These are phyloP conservation scores for Podila clonocystis DNA, from an alignment of 192 early-diverging fungal genomes.

Conservation along the genomic window DNA sequence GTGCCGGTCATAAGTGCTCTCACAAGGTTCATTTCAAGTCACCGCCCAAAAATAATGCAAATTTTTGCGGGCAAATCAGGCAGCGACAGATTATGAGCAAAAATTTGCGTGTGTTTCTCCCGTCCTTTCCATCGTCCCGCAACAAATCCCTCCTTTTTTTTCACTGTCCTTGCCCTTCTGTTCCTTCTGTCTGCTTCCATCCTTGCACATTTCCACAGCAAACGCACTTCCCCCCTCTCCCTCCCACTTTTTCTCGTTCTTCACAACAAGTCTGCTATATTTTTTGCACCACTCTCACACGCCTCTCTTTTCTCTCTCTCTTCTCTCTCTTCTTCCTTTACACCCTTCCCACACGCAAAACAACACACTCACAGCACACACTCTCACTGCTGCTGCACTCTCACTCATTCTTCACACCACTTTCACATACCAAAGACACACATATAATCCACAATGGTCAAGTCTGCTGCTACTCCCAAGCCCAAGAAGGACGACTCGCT, in stretches of 20 bases:
- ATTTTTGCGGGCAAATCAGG: no score
- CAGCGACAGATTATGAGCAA: no score
- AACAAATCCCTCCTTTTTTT: conserved; percentile 8
- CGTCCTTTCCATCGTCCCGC: not conserved
- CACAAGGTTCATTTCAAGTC: no score
- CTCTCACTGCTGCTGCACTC: not conserved
- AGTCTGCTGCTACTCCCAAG: not conserved
- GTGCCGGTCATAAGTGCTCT: no score
- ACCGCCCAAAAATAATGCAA: no score
- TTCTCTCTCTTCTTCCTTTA: conserved; percentile 13
- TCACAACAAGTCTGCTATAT: not conserved
- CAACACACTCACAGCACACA: conserved; percentile 2
- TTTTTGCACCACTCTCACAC: conserved; percentile 4
- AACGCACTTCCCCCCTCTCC: no score
- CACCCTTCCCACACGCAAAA: conserved; percentile 1
- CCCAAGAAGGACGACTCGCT: conserved; percentile 3
- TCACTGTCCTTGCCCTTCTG: not conserved
- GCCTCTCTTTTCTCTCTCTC: conserved; percentile 6
- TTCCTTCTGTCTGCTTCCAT: not conserved
- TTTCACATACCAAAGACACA: conserved; percentile 18
- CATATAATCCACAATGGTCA: conserved; percentile 18
- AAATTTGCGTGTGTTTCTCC: no score
- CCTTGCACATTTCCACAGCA: no score
- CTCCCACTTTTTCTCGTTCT: not conserved
- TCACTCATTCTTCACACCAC: not conserved